Base-by-base conservation (phyloP, 805 yeast genomes). In the Ogataea ganodermae region DNA sequence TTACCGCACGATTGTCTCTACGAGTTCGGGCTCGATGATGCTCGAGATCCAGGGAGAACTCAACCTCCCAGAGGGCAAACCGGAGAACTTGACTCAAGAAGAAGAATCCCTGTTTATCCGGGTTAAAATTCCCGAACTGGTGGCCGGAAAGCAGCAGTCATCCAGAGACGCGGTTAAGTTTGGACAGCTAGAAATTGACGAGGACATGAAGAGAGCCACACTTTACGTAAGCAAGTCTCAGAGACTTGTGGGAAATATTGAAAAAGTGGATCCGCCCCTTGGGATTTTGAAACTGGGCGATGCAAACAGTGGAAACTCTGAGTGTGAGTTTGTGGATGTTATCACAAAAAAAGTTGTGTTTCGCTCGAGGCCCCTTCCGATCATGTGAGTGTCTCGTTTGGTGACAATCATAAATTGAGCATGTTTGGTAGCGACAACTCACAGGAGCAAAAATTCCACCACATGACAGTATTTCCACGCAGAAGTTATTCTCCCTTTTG, bases 41-140 rank as follows among this genome's bases (percentile, higher is more conserved):
- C 50, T 86, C 16, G 94, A 86, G 61, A 84, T 86, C 16, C 94
- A 86, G 59, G 94, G 94, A 8, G 88, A 82, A 28, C 62, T 86
- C 32, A 78, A 80, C 46, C 59, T 82, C 3, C 83, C 84, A 0
- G 48, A 57, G 3, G 57, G 56, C 17, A 57, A 59, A 18, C 73
- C 75, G 6, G 54, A 51, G 1, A 58, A 60, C 5, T 59, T 67
- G 17, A 56, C 69, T 36, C 62, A 65, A 13, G 70, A 64, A 30
- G 74, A 71, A 46, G 61, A 60, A 23, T 51, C 50, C 8, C 64
- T 68, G 44, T 75, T 73, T 48, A 64, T 69, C 6, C 59, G 62
- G 37, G 59, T 68, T 12, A n/a, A 38, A n/a, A 3, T 56, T 0
- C 64, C 68, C 1, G 27, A 44, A 2, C 5, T 53, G 6, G 23